These are phyloP conservation scores for Russula emetica DNA, from an alignment of 768 basidiomycete species.

Conservation along the genomic window DNA sequence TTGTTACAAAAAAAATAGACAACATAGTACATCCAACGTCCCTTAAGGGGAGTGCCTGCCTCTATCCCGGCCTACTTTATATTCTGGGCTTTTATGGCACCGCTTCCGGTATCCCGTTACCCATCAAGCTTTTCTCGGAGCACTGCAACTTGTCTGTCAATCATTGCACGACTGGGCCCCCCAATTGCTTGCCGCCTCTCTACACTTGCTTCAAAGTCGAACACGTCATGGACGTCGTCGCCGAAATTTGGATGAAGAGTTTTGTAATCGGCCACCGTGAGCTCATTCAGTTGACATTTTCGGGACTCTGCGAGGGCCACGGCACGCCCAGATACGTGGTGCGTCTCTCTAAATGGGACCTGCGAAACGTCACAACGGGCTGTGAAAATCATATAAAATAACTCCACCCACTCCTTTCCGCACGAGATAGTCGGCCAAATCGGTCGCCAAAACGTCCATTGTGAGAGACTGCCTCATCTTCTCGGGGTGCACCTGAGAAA, in stretches of 20 bases:
- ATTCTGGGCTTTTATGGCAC: not conserved
- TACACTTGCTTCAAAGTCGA: constrained; percentile 93
- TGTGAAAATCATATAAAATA: not conserved
- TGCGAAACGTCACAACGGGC: constrained; percentile 34
- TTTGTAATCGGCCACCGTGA: constrained; percentile 77
- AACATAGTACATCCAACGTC: not conserved
- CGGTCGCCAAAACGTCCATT: constrained; percentile 98
- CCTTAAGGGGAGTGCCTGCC: not conserved
- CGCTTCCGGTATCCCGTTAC: not conserved
- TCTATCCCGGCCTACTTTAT: not conserved
- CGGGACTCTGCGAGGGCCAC: constrained; percentile 90
- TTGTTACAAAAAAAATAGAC: too few species aligned
- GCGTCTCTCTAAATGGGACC: constrained; percentile 98
- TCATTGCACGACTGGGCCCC: constrained; percentile 80
- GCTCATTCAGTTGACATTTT: constrained; percentile 73
- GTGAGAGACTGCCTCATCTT: constrained; percentile 91
- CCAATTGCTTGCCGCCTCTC: constrained; percentile 91
- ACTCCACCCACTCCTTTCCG: constrained; percentile 81
- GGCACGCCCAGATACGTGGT: constrained; percentile 95
- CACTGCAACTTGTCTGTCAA: constrained; percentile 78
- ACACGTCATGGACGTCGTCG: constrained; percentile 77
- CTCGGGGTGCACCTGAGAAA: constrained; percentile 69
- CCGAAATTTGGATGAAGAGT: constrained; percentile 69
- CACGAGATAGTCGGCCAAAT: constrained; percentile 96
- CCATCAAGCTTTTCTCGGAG: constrained; percentile 55